These are phyloP conservation scores for Puccinia brachypodii DNA, from an alignment of 1,284 basidiomycete species.

Conservation along the genomic window DNA sequence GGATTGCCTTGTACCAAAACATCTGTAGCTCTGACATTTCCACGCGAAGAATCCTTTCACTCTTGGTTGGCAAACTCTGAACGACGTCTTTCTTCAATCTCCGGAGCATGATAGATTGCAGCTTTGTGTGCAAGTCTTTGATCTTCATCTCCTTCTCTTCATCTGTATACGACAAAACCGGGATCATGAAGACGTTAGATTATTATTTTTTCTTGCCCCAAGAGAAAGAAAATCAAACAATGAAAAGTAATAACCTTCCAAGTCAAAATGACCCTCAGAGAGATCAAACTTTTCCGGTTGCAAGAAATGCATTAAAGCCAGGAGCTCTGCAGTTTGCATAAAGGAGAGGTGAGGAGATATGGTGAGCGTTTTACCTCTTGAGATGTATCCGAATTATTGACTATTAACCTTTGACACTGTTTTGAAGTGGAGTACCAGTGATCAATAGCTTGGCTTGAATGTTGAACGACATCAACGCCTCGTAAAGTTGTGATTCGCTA, in stretches of 20 bases:
- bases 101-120: constrained; percentile 91
- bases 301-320: constrained; percentile 97
- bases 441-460: constrained; percentile 91
- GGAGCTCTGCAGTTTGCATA: constrained; percentile 67
- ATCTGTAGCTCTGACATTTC: constrained; percentile 98
- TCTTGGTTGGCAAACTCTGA: constrained; percentile 94
- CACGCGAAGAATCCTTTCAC: constrained; percentile 93
- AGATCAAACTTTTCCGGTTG: constrained; percentile 91
- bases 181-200: background rate
- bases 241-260: constrained; percentile 48
- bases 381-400: constrained; percentile 10
- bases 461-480: constrained; percentile 83
- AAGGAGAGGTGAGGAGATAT: background rate
- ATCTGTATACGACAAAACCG: constrained; percentile 59
- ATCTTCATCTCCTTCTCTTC: constrained; percentile 91
- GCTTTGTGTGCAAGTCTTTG: constrained; percentile 87
- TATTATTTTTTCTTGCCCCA: background rate
- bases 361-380: background rate
- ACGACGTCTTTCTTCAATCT: constrained; percentile 97
- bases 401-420: constrained; percentile 87
- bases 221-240: constrained; percentile 52
- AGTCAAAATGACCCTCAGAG: constrained; percentile 48
- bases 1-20: constrained; percentile 98
- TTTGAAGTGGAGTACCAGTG: constrained; percentile 97
- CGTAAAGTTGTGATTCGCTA: constrained; percentile 93